phyloP scores from a whole-genome alignment of 441 rosid species.

The Pelargonium cotyledonis region DNA sequence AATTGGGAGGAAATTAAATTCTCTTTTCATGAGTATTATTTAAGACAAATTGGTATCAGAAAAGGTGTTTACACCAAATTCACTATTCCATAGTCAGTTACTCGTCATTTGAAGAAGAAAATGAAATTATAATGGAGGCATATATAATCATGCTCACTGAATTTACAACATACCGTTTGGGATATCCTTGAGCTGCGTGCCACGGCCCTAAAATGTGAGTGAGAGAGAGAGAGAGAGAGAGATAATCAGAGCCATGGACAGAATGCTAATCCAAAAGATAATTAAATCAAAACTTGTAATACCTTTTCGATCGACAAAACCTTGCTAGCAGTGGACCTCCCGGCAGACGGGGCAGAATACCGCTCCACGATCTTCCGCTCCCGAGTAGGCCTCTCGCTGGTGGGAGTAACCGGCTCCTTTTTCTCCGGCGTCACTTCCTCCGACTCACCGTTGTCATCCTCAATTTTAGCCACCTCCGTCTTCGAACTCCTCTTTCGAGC shows the following conservation, averaged over 20 bases:
- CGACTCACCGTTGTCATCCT: constrained; percentile 28
- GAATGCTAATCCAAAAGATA: background rate
- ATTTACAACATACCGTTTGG: constrained; percentile 61
- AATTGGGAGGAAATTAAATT: too few relatives aligned
- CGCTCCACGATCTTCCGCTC: constrained; percentile 90
- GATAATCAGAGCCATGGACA: constrained; percentile 12
- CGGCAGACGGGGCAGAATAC: constrained; percentile 52
- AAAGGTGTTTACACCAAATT: too few relatives aligned
- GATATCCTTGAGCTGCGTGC: constrained; percentile 78
- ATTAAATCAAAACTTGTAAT: background rate
- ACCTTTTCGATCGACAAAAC: constrained; percentile 72
- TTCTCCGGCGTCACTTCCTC: constrained; percentile 21
- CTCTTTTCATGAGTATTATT: too few relatives aligned
- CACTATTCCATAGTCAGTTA: too few relatives aligned
- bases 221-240: background rate
- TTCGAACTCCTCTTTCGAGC: constrained; percentile 28
- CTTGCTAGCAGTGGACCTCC: constrained; percentile 48
- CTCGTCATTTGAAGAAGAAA: background rate
- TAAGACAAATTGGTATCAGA: too few relatives aligned
- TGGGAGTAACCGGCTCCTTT: constrained; percentile 44
- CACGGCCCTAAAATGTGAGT: constrained; percentile 61
- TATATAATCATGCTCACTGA: background rate
- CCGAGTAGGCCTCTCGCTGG: constrained; percentile 73
- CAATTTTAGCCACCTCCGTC: constrained; percentile 19
- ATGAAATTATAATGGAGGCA: background rate